phyloP scores from a whole-genome alignment of 352 stramenopile genomes.

The Globisporangium spiculum region DNA sequence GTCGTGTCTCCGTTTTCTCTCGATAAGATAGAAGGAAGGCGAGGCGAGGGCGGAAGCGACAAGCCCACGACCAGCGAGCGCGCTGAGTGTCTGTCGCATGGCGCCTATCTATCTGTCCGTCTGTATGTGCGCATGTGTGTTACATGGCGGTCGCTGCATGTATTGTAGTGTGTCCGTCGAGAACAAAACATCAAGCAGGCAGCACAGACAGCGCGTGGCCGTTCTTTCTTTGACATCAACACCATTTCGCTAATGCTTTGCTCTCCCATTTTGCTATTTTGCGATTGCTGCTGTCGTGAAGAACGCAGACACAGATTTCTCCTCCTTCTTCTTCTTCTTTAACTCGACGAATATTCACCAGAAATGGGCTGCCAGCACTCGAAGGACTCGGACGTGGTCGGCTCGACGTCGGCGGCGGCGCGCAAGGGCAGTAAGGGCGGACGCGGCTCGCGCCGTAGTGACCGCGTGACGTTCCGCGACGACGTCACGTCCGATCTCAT shows the following conservation, averaged over 20 bases:
- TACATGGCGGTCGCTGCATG: neutral
- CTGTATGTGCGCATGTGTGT: neutral
- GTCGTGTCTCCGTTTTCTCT: neutral
- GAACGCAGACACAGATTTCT: neutral
- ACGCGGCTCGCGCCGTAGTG: slow-evolving; percentile 19
- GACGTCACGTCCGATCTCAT: slow-evolving; percentile 74
- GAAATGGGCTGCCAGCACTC: slow-evolving; percentile 63
- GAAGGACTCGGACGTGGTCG: slow-evolving; percentile 44
- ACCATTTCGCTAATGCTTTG: neutral
- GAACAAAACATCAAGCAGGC: neutral
- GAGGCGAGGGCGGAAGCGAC: neutral
- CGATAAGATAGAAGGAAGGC: neutral
- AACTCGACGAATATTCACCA: too few relatives aligned
- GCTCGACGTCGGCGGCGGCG: slow-evolving; percentile 24
- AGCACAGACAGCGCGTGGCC: neutral
- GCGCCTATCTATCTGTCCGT: neutral
- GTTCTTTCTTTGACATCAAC: neutral
- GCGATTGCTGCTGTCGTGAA: neutral
- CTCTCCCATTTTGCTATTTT: neutral
- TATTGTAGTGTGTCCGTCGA: neutral
- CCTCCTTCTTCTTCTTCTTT: neutral
- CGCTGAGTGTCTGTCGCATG: neutral
- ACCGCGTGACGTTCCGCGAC: slow-evolving; percentile 48
- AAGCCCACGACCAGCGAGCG: neutral
- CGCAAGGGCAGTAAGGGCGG: slow-evolving; percentile 10